Evolutionary conservation across 1,139 yeast genomes (phyloP).

Genomic region (Pichia sp.): DNA sequence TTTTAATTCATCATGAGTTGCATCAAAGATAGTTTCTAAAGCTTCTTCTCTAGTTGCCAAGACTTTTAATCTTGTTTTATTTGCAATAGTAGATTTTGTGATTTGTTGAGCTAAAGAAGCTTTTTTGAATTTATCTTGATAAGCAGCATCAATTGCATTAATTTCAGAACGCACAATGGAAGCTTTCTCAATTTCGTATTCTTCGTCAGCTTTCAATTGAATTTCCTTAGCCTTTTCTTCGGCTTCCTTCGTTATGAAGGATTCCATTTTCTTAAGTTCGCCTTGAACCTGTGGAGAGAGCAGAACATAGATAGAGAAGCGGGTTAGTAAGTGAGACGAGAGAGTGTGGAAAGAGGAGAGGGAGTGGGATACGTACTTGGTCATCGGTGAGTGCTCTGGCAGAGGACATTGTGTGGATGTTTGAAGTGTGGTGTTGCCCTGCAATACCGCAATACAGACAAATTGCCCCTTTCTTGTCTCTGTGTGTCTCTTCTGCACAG

Average conservation of each 20-base stretch:
- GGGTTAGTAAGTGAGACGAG: neutral
- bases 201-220: conserved; percentile 93
- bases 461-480: too few relatives aligned
- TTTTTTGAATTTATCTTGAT: conserved; percentile 82
- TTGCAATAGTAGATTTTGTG: conserved; percentile 88
- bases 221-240: conserved; percentile 98
- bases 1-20: conserved; percentile 59
- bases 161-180: conserved; percentile 89
- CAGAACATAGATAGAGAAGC: neutral
- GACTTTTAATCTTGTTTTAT: conserved; percentile 88
- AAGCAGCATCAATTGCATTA: conserved; percentile 75
- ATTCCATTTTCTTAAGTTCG: conserved; percentile 96
- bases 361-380: conserved; percentile 32
- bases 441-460: too few relatives aligned
- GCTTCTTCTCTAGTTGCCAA: conserved; percentile 82
- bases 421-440: neutral
- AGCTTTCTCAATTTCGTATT: conserved; percentile 96
- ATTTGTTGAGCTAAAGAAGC: conserved; percentile 92
- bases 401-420: conserved; percentile 24
- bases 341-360: neutral
- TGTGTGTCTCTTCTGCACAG: too few relatives aligned
- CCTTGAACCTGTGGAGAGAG: conserved; percentile 69
- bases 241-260: conserved; percentile 97
- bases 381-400: conserved; percentile 38
- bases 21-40: conserved; percentile 65